Evolutionary conservation across 2,329 filamentous ascomycete species (phyloP).

Genomic region (Botrytis squamosa): DNA sequence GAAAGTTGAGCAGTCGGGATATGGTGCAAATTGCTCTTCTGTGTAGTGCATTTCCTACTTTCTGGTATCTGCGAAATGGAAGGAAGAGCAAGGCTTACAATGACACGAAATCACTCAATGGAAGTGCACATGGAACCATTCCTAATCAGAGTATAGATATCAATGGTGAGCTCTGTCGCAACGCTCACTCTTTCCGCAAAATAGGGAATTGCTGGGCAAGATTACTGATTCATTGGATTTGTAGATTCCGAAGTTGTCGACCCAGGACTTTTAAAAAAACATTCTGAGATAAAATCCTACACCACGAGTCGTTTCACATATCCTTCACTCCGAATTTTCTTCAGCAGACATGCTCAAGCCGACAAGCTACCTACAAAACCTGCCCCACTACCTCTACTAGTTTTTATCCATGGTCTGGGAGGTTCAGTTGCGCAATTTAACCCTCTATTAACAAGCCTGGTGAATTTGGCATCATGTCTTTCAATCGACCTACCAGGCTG

Average conservation of each 20-base stretch:
- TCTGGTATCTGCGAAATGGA: slow-evolving; percentile 31
- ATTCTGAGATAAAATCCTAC: slow-evolving; percentile 70
- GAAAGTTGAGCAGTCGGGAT: slow-evolving; percentile 29
- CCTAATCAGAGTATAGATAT: slow-evolving; percentile 25
- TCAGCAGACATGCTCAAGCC: slow-evolving; percentile 77
- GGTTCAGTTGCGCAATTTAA: slow-evolving; percentile 88
- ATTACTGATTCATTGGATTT: slow-evolving; percentile 19
- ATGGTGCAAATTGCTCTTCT: slow-evolving; percentile 30
- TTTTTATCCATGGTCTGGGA: slow-evolving; percentile 92
- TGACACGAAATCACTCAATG: slow-evolving; percentile 16
- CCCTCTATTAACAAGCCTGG: slow-evolving; percentile 74
- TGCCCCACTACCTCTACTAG: slow-evolving; percentile 74
- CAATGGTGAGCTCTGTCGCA: slow-evolving; percentile 28
- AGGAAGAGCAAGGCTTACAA: slow-evolving; percentile 28
- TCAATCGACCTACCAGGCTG: slow-evolving; percentile 90
- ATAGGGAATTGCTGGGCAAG: neutral
- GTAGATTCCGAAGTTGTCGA: slow-evolving; percentile 48
- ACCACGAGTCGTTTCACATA: slow-evolving; percentile 70
- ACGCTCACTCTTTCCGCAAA: neutral
- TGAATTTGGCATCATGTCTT: slow-evolving; percentile 79
- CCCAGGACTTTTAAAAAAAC: slow-evolving; percentile 74
- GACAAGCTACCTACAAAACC: slow-evolving; percentile 74
- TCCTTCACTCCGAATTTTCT: slow-evolving; percentile 76
- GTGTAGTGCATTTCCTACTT: slow-evolving; percentile 29
- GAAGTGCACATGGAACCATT: slow-evolving; percentile 7